Base-by-base conservation (phyloP, 2,329 filamentous ascomycete genomes). In the Cryphonectria naterciae region DNA sequence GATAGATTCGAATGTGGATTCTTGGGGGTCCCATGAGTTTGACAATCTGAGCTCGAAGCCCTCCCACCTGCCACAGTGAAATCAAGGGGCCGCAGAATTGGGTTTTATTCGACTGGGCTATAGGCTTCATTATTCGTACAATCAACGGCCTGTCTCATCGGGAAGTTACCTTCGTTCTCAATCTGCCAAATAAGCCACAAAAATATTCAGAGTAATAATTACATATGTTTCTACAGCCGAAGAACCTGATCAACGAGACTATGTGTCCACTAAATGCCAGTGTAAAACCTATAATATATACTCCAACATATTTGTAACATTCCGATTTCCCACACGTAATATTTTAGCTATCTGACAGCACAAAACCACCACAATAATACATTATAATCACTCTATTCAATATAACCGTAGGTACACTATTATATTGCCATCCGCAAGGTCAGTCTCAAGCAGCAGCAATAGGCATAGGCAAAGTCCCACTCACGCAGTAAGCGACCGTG, bases 401-500 rank as follows among this genome's bases (percentile, higher is more conserved):
- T 32, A 15, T 58, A 58, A 4, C 54, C 54, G 6, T 58, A 58
- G 54, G 54, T 58, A 19, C 54, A 58, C 54, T 58, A 17, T 49
- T 7, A 52, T 35, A 35, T 32, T 6, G 15, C 1, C 28, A 58
- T 19, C 6, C 8, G 4, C 13, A 25, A 25, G 58, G 58, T 61
- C 35, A 61, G 19, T 39, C 35, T 15, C 58, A 7, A 39, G 54
- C 15, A 28, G 11, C 8, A 17, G 54, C 28, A 58, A 35, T 22
- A 32, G 28, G 22, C 22, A 46, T 2, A 28, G 11, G 25, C 35
- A 32, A 2, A 25, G 37, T 17, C 15, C 19, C 52, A 70, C 71
- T 66, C 35, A 70, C 65, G 25, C 71, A 70, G 39, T 62, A 61
- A 41, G 35, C 49, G 19, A 72, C 17, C 11, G 54, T 65, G 41